Percentiles rank a stretch among this genome's conserved stretches.
phyloP scores from a whole-genome alignment of 257 asterid species.

The Ligustrum vulgare region DNA sequence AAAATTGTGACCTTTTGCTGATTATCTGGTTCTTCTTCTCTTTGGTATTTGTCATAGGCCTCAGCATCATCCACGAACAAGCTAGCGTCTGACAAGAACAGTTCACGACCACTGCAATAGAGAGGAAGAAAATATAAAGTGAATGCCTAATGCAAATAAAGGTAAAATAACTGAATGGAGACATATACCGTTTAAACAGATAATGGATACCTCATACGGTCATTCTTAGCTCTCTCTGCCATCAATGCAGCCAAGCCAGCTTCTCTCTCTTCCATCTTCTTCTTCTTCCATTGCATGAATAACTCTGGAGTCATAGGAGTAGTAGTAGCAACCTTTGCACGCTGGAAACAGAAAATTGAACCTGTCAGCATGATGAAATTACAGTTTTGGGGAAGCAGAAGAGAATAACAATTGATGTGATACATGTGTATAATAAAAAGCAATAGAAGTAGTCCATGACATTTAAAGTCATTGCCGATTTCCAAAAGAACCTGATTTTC shows the following conservation, averaged over 20 bases:
- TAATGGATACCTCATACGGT: slow-evolving; percentile 77
- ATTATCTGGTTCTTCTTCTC: slow-evolving; percentile 51
- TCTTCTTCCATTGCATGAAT: slow-evolving; percentile 82
- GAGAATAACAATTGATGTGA: not conserved
- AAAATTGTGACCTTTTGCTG: slow-evolving; percentile 43
- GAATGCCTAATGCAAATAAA: slow-evolving; percentile 10
- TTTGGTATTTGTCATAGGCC: slow-evolving; percentile 71
- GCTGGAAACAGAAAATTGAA: slow-evolving; percentile 45
- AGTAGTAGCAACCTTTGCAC: slow-evolving; percentile 63
- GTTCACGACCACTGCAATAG: slow-evolving; percentile 82
- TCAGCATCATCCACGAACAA: slow-evolving; percentile 81
- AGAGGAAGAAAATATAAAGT: slow-evolving; percentile 19
- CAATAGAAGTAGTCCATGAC: not conserved
- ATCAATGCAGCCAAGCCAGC: slow-evolving; percentile 76
- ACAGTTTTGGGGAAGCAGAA: not conserved
- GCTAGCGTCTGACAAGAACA: slow-evolving; percentile 76
- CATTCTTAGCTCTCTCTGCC: slow-evolving; percentile 97
- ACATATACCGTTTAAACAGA: not conserved
- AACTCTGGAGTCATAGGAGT: slow-evolving; percentile 89
- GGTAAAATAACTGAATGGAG: not conserved
- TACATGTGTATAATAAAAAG: not conserved
- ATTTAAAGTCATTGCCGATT: not conserved
- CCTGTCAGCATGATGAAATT: slow-evolving; percentile 17
- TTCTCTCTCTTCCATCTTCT: slow-evolving; percentile 82
- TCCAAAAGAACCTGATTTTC: slow-evolving; percentile 71